Base-by-base conservation (phyloP, 495 filamentous ascomycete species). In the Podospora comata region DNA sequence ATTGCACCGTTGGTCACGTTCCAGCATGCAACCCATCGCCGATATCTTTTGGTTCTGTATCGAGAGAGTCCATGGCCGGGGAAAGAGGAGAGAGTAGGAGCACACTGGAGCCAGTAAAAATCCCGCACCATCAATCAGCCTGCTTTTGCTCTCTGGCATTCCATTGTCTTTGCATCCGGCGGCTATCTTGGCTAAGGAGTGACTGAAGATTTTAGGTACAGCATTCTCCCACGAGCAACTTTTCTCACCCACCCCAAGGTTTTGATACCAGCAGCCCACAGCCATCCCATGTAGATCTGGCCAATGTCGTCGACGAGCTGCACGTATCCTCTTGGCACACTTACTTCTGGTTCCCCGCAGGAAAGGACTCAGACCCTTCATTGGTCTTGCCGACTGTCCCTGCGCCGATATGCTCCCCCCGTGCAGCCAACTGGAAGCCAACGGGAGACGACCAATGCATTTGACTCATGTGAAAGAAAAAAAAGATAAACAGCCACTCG, bases 111-210 rank as follows among this genome's bases (percentile, higher is more conserved):
- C 65, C 69, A 57, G 67, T 65, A 68, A 73, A 71, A 76, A 73
- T 76, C 73, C 67, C 74, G 74, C 73, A 75, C 61, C 65, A 39
- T 55, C 39, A 60, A 48, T 11, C 23, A 58, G 3, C 73, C 67
- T 71, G 71, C 70, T 73, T 64, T 72, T 65, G 55, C 56, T 34
- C 62, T 30, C 20, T n/a, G 28, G 39, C 62, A 9, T 16, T 18
- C 19, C 54, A 19, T 57, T 30, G 4, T n/a, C 28, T 20, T 26
- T 18, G 30, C 54, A 30, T 28, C 26, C 27, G 44, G 19, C 48
- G 57, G 48, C n/a, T 39, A 34, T 59, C 53, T 20, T 19, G 23
- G 23, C 32, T 66, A 64, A n/a, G 20, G 19, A 26, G 27, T 5
- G 61, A 64, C 5, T 58, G 55, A 58, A 18, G n/a, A 18, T 1